phyloP scores from a whole-genome alignment of 1,284 basidiomycete genomes.

The Mrakiaceae sp. region DNA sequence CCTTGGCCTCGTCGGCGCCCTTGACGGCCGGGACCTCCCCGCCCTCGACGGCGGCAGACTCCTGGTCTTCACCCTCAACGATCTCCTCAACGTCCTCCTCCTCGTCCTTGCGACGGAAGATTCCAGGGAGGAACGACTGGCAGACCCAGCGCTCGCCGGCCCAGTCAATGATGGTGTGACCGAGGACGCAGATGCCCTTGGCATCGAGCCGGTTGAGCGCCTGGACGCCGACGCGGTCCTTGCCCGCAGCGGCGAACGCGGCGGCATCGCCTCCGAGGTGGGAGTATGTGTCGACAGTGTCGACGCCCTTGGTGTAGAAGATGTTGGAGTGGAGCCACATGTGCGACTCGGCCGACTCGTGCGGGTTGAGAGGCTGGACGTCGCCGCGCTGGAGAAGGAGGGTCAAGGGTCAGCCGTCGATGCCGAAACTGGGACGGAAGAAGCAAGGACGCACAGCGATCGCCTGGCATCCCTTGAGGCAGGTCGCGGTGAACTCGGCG shows the following conservation, averaged over 20 bases:
- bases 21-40: background rate
- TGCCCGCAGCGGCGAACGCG: constrained; percentile 43
- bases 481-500: constrained; percentile 44
- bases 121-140: constrained; percentile 45
- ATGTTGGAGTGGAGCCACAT: constrained; percentile 48
- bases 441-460: constrained; percentile 34
- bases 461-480: constrained; percentile 40
- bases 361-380: constrained; percentile 44
- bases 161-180: constrained; percentile 49
- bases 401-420: background rate
- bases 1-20: constrained; percentile 32
- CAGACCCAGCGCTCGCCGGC: constrained; percentile 47
- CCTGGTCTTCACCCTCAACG: constrained; percentile 15
- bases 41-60: constrained; percentile 13
- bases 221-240: constrained; percentile 45
- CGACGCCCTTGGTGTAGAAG: constrained; percentile 46
- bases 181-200: constrained; percentile 69
- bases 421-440: constrained; percentile 9
- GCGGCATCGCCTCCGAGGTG: constrained; percentile 47
- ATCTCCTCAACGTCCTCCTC: constrained; percentile 22
- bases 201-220: constrained; percentile 46
- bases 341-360: constrained; percentile 42
- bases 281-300: constrained; percentile 43
- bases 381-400: constrained; percentile 33
- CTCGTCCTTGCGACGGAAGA: constrained; percentile 39